Base-by-base conservation (phyloP, 495 filamentous ascomycete species). In the Neohortaea acidophila region DNA sequence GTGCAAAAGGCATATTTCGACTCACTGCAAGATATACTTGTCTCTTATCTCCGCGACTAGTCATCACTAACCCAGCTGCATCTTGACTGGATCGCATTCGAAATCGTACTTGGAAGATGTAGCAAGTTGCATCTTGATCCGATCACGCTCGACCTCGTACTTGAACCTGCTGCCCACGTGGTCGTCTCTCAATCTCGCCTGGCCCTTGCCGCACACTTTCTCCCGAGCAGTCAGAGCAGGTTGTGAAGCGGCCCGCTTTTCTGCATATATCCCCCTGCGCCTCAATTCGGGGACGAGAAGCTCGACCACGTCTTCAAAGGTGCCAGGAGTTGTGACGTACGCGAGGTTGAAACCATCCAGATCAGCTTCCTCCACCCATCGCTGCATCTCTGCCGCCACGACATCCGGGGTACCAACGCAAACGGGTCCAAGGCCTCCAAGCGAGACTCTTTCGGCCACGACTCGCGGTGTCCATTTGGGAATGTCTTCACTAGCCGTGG, bases 171-270 rank as follows among this genome's bases (percentile, higher is more conserved):
- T 68, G 11, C 69, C 71, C 7, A 53, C 41, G 57, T 77, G 71
- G 52, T 75, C 71, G 19, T 51, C 53, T 36, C 69, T 54, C 24
- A 74, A 46, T 37, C 60, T 59, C 20, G 51, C 63, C 51, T 73
- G 69, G 0, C 71, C 72, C 43, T 63, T 64, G 4, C 72, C 70
- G 59, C 69, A 73, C 0, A 75, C 52, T 58, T 67, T 73, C 56
- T 75, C 73, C n/a, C 71, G 57, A 17, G 67, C 67, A 11, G 73
- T 74, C 18, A 70, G 47, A n/a, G n/a, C n/a, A 9, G 54, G 51
- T 32, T 68, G 63, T 8, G 7, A 27, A 27, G 7, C 24, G 17
- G 63, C 65, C 21, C 48, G 49, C 3, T 36, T 36, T 25, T 47
- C 47, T 21, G 55, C 44, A 38, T 48, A 48, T 20, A 45, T 13